Base-by-base conservation (phyloP, 106 monocot species). In the Allium fistulosum region DNA sequence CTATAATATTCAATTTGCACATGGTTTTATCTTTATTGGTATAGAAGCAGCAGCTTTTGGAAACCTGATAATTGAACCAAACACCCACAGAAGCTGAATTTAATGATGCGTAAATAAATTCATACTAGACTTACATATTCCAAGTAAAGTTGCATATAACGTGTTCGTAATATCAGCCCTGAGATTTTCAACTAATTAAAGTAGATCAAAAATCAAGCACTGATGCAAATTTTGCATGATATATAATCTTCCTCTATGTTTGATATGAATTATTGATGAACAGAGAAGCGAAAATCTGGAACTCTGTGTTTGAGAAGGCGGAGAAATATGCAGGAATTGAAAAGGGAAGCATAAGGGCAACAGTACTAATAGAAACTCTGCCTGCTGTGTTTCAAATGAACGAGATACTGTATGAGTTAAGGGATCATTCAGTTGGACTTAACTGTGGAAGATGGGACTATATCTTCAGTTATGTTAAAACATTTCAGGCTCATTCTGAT, bases 381-480 rank as follows among this genome's bases (percentile, higher is more conserved):
- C 91, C 95, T 1, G 95, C 91, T 51, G 95, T 77, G 73, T 95
- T 95, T 69, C 91, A 95, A 67, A 91, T 95, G 95, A 74, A 95
- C 16, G 91, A 95, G 83, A 91, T 95, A 67, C 83, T 95, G 9
- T 79, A 85, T 57, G 95, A 95, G 74, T 81, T 95, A 47, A 65
- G 91, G 55, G 77, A 85, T 37, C 95, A 95, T 75, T 95, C 95
- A 4, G 79, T 77, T 6, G 94, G 94, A 12, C 91, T 95, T 73
- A 95, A 95, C 68, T 95, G 95, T 26, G 95, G 95, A 6, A 66
- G 95, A 11, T 95, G 95, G 95, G 91, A 95, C 79, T 95, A 95
- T 80, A 95, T 95, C 77, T 95, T 95, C 56, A 91, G 95, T 79
- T 95, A 95, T 58, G 83, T 95, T 46, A 95, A 95, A 73, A 95